Evolutionary conservation across 176 grass and related monocot species (phyloP), one percentile per base, ranked within the genome.

Genomic region (Neostapfia colusana): DNA sequence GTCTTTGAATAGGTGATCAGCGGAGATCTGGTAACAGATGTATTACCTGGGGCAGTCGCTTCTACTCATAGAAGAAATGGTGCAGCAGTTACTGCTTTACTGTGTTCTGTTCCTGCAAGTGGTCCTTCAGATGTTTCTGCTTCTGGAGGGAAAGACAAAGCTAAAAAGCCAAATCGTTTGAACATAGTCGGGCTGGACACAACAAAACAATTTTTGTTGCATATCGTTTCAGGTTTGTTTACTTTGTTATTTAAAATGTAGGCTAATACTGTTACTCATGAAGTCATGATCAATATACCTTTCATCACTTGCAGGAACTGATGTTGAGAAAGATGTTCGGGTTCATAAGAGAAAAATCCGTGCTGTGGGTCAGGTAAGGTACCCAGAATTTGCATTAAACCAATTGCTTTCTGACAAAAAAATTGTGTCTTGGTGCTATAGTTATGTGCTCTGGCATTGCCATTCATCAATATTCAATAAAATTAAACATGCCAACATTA

Each of bases 111-210:
- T 80, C 95, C 91, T 86, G 77, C 92, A 49, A 99, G 89, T 67
- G 95, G 91, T 67, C 82, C 83, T 84, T 86, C 89, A 77, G 91
- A 95, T 73, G 85, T 75, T 74, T 60, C 70, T 78, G 69, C 87
- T 72, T 88, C 95, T 57, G 89, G 86, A 80, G 95, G 95, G 69
- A 98, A 98, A 83, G 95, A 98, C 78, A 98, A 98, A 79, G 89
- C 87, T 81, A 99, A 92, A 65, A 95, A 95, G 81, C 88, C 88
- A 89, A 84, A 60, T 40, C 68, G 80, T 56, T 74, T 82, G 72
- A 99, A 99, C 83, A 92, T 98, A 83, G 74, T 98, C 57, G 95
- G 89, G 77, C 77, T 98, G 55, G 95, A 98, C 79, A 79, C 65
- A 18, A 94, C 89, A 61, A 89, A 79, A 27, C 95, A 98, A 79